Conservation (phyloP, 140 eudicot genomes). For the Eryngium alpinum region DNA sequence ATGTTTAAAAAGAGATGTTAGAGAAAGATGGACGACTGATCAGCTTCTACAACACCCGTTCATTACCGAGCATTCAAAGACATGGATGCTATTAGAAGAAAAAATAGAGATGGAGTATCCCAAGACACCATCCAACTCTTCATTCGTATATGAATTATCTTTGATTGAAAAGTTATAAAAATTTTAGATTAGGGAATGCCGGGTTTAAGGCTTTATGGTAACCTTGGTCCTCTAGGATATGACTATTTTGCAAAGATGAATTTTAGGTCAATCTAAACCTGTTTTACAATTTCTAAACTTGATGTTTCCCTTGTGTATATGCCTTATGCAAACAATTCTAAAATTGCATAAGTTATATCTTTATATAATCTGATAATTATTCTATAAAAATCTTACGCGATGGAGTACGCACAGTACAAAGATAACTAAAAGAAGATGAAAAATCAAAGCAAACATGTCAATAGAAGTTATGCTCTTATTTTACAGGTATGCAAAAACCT, state of each 20-base stretch:
- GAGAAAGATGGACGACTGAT: constrained; percentile 13
- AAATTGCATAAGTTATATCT: background rate
- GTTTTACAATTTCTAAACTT: background rate
- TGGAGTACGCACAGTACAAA: background rate
- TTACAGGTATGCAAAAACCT: background rate
- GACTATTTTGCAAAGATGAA: too few relatives aligned
- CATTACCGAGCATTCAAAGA: background rate
- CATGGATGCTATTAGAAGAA: too few relatives aligned
- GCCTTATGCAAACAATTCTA: background rate
- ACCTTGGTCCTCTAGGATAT: too few relatives aligned
- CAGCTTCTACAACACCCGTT: constrained; percentile 4
- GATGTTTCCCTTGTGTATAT: background rate
- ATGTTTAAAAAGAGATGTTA: constrained; percentile 9
- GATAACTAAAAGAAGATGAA: background rate
- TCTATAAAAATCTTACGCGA: background rate
- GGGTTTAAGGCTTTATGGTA: too few relatives aligned
- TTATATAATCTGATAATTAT: background rate
- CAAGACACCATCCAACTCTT: too few relatives aligned
- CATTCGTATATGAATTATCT: too few relatives aligned
- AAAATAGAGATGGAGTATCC: too few relatives aligned
- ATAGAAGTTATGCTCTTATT: background rate
- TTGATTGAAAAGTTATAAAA: too few relatives aligned
- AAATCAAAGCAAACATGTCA: background rate
- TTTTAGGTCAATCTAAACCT: too few relatives aligned
- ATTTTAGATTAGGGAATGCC: too few relatives aligned